Conservation (phyloP, 192 early-diverging fungal genomes). For the Podila horticola region DNA sequence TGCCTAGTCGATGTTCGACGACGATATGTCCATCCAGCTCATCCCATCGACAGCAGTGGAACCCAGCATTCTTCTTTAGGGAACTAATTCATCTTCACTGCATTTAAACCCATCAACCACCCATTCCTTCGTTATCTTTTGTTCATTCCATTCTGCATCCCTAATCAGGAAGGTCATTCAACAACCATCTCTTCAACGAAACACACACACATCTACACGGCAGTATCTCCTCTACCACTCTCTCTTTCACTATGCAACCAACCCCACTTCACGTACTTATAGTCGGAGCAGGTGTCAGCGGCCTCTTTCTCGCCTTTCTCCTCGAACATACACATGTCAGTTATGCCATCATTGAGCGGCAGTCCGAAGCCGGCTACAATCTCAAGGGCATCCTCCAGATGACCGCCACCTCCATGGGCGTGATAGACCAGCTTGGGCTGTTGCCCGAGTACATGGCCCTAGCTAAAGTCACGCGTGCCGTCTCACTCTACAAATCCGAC, state of each 20-base stretch:
- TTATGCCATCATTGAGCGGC: background rate
- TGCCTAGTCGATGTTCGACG: too few species aligned
- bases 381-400: background rate
- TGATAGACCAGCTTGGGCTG: background rate
- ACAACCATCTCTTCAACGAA: too few species aligned
- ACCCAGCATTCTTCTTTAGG: too few species aligned
- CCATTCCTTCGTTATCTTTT: background rate
- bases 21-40: too few species aligned
- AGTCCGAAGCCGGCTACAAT: background rate
- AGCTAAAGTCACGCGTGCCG: background rate
- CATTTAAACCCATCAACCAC: too few species aligned
- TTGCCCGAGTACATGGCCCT: constrained; percentile 4
- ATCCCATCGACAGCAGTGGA: too few species aligned
- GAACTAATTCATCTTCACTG: too few species aligned
- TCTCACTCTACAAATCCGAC: constrained; percentile 1
- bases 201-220: too few species aligned
- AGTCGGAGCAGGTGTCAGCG: background rate
- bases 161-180: too few species aligned
- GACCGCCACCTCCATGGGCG: background rate
- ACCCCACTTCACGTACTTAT: background rate
- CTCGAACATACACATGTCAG: background rate
- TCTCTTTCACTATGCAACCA: background rate
- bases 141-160: too few species aligned
- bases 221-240: too few species aligned
- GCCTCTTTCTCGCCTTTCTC: background rate